Evolutionary conservation across 2,329 filamentous ascomycete genomes (phyloP), one percentile per base, ranked within the genome.

Genomic region (Venturia effusa): DNA sequence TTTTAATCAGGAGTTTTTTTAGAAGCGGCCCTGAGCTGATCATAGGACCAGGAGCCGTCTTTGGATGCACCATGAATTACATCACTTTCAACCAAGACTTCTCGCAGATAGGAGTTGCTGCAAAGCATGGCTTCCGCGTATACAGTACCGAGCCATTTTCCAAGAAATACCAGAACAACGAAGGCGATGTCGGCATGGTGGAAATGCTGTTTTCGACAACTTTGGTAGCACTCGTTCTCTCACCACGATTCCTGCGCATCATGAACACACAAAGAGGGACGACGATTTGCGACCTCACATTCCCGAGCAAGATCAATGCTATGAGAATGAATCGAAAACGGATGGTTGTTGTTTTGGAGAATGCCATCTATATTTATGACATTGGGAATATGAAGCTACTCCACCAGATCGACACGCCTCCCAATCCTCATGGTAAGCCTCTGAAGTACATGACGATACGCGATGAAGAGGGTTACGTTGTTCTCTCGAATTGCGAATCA

Each of bases 151-250:
- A 97, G 69, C 93, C 94, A 0, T 99, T 97, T 75, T 88, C 88
- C 69, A 94, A 96, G 77, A 92, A 92, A 72, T 97, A 94, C 76
- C 93, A 92, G 74, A 94, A 90, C 72, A 90, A 93, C 74, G 92
- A 97, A 73, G 91, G 90, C 66, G 96, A 97, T 75, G 93, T 99
- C 63, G 89, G 92, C 59, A 92, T 97, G 68, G 88, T 97, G 71
- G 94, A 99, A 79, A 97, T 97, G 92, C 86, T 99, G 68, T 99
- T 99, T 77, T 97, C 93, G 39, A 97, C 94, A 39, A 97, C 94
- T 2, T 84, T 99, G 41, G 93, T 99, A 64, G 94, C 94, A 62
- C 83, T 97, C 63, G 92, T 97, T 67, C 81, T 96, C 51, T 97
- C 94, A 24, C 94, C 94, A 5, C 84, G 94, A 64, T 89, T 96